Conservation (phyloP, 1,139 yeast species). For the Blastobotrys capitulatus region DNA sequence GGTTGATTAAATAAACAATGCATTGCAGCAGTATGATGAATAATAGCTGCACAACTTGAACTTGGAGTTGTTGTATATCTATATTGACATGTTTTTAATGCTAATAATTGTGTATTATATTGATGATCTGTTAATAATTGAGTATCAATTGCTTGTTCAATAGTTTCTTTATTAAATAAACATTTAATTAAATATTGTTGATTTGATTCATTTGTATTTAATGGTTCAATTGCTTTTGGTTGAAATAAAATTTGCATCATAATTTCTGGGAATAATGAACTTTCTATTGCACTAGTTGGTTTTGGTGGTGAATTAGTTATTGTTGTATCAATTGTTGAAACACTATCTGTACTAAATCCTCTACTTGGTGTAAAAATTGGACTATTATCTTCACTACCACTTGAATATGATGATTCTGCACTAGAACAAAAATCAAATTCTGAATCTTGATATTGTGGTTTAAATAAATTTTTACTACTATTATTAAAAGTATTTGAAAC, state of each 20-base stretch:
- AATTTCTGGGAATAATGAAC: slow-evolving; percentile 9
- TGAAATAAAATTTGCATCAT: slow-evolving; percentile 8
- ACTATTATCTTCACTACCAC: neutral
- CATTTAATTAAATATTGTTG: slow-evolving; percentile 8
- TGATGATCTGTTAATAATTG: neutral
- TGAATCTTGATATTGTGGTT: slow-evolving; percentile 6
- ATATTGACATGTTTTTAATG: neutral
- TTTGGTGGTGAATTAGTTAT: neutral
- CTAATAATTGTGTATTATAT: neutral
- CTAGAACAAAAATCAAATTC: neutral
- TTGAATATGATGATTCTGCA: neutral
- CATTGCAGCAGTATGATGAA: slow-evolving; percentile 6
- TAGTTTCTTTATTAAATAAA: slow-evolving; percentile 2
- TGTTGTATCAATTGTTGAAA: slow-evolving; percentile 6
- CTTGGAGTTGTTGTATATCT: neutral
- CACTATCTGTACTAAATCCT: slow-evolving; percentile 4
- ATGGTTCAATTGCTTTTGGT: slow-evolving; percentile 10
- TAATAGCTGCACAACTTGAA: neutral
- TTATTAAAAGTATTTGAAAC: neutral
- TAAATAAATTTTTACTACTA: neutral
- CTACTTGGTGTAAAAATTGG: slow-evolving; percentile 6
- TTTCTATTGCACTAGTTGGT: neutral
- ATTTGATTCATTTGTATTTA: neutral
- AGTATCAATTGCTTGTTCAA: neutral
- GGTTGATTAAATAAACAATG: slow-evolving; percentile 3